Percentiles rank a stretch among this genome's conserved stretches.
These are phyloP conservation scores for Vachellia pachyceras DNA, from an alignment of 306 rosid genomes.

Conservation along the genomic window DNA sequence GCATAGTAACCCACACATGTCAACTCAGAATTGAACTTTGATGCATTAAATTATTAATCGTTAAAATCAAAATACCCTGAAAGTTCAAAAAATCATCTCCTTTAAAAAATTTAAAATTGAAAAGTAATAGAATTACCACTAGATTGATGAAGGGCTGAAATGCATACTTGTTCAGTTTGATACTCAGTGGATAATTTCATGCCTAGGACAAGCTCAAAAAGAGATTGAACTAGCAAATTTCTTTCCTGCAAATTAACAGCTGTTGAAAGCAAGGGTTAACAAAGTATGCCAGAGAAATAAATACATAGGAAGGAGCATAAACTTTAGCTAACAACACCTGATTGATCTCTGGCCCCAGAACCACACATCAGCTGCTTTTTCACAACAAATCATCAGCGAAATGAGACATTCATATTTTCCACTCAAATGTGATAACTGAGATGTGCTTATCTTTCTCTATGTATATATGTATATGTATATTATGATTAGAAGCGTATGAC, in stretches of 20 bases:
- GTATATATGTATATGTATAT: background rate
- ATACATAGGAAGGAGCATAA: conserved; percentile 23
- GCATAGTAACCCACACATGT: background rate
- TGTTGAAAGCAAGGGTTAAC: conserved; percentile 40
- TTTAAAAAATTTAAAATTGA: background rate
- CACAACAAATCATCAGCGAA: conserved; percentile 25
- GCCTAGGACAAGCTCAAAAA: conserved; percentile 72
- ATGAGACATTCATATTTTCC: conserved; percentile 30
- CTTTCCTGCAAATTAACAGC: conserved; percentile 48
- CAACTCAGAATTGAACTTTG: conserved; percentile 6
- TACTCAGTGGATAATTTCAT: conserved; percentile 68
- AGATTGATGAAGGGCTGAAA: conserved; percentile 73
- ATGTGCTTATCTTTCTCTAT: background rate
- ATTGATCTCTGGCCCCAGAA: conserved; percentile 44
- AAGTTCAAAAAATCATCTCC: background rate
- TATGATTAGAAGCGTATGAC: background rate
- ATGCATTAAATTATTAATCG: background rate
- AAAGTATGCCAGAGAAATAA: conserved; percentile 36
- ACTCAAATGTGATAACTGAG: conserved; percentile 3
- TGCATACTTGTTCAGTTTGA: conserved; percentile 60
- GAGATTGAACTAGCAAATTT: conserved; percentile 64
- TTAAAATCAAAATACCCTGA: background rate
- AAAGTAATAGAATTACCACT: conserved; percentile 69
- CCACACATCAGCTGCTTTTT: conserved; percentile 55
- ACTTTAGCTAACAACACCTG: conserved; percentile 51